Conservation (phyloP, 2,329 filamentous ascomycete genomes). For the Pseudogymnoascus sp. region DNA sequence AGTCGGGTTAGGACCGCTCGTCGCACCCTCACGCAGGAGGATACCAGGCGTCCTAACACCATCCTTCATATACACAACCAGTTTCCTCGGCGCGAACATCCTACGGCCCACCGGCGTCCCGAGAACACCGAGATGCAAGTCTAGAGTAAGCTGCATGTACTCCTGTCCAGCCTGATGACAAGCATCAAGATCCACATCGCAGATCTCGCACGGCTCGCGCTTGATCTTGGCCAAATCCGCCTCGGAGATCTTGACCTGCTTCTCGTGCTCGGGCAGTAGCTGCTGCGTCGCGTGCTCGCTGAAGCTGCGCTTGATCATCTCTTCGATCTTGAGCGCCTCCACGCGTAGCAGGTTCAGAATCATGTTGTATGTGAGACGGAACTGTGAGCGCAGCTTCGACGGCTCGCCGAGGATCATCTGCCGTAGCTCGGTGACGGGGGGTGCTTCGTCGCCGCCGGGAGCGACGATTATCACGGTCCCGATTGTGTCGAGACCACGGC, state of each 20-base stretch:
- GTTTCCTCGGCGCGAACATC: constrained; percentile 64
- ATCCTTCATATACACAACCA: constrained; percentile 80
- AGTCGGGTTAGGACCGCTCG: constrained; percentile 53
- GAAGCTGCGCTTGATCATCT: constrained; percentile 99
- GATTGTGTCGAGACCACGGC: constrained; percentile 84
- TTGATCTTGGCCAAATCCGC: constrained; percentile 86
- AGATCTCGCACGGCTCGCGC: constrained; percentile 72
- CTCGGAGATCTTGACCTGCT: constrained; percentile 84
- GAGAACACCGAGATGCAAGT: constrained; percentile 69
- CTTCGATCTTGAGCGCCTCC: constrained; percentile 94
- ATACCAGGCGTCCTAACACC: constrained; percentile 77
- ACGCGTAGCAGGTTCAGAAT: constrained; percentile 92
- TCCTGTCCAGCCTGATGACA: constrained; percentile 78
- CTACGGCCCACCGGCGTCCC: constrained; percentile 74
- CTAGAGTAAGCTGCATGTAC: constrained; percentile 68
- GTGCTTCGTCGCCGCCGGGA: constrained; percentile 73
- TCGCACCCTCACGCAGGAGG: constrained; percentile 66
- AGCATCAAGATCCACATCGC: constrained; percentile 68
- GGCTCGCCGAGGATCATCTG: constrained; percentile 96
- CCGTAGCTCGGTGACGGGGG: constrained; percentile 70
- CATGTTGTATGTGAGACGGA: constrained; percentile 98
- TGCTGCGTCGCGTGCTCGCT: constrained; percentile 97
- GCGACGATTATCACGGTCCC: constrained; percentile 92
- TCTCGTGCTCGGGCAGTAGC: constrained; percentile 87
- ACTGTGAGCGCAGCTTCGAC: constrained; percentile 90